These are phyloP conservation scores for Pythium diclinum DNA, from an alignment of 352 stramenopile genomes.

Conservation along the genomic window DNA sequence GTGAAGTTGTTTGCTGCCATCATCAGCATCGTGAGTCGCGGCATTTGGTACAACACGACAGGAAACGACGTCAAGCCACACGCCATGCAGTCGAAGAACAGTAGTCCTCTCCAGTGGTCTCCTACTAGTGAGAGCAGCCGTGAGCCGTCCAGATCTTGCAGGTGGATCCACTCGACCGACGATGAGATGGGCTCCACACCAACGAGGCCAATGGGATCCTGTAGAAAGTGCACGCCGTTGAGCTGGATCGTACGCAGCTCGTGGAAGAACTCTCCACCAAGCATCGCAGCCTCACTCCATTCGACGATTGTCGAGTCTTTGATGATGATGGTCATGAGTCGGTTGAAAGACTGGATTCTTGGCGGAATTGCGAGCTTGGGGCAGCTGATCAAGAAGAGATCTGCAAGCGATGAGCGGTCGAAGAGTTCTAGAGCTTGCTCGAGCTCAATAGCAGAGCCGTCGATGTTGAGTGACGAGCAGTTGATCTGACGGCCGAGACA, in stretches of 20 bases:
- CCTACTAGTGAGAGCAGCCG: conserved; percentile 2
- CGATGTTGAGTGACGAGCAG: not conserved
- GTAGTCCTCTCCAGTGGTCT: conserved; percentile 1
- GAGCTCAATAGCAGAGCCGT: not conserved
- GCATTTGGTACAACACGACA: not conserved
- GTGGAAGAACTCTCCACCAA: not conserved
- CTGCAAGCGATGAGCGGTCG: not conserved
- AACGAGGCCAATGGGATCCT: conserved; percentile 3
- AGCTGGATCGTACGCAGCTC: conserved; percentile 11
- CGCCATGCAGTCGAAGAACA: not conserved
- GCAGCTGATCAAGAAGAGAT: conserved; percentile 10
- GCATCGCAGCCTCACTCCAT: conserved; percentile 6
- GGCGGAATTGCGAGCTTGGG: not conserved
- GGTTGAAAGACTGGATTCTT: conserved; percentile 7
- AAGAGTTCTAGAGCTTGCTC: not conserved
- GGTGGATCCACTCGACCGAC: conserved; percentile 1
- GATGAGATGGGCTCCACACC: conserved; percentile 4
- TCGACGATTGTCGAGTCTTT: conserved; percentile 2
- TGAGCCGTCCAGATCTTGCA: not conserved
- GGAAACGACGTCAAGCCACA: conserved; percentile 9
- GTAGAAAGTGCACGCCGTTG: not conserved
- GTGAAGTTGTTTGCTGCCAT: not conserved
- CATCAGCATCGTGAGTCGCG: not conserved
- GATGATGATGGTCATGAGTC: conserved; percentile 10
- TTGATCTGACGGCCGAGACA: conserved; percentile 12